phyloP scores from a whole-genome alignment of 2,329 filamentous ascomycete species.

The Aspergillus sergii region DNA sequence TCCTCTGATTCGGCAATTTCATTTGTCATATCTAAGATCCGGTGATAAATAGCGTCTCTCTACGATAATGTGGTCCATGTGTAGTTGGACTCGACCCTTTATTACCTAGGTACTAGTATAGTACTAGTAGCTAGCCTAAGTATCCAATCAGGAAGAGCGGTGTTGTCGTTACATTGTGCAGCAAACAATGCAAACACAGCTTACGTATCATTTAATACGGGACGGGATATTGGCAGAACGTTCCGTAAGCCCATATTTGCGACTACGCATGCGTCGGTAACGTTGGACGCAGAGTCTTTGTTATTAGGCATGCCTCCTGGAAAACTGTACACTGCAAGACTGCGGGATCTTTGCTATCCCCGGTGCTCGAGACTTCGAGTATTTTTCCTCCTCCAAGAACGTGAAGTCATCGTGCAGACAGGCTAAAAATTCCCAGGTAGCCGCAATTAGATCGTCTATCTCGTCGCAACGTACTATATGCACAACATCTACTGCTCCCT shows the following conservation, averaged over 20 bases:
- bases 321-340: constrained; percentile 22
- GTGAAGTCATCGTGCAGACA: constrained; percentile 4
- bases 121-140: background rate
- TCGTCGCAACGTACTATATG: constrained; percentile 8
- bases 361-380: constrained; percentile 24
- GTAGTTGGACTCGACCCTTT: background rate
- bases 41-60: background rate
- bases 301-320: constrained; percentile 26
- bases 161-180: background rate
- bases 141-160: background rate
- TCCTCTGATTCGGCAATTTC: background rate
- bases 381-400: constrained; percentile 4
- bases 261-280: background rate
- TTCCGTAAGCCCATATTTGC: background rate
- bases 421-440: constrained; percentile 18
- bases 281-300: background rate
- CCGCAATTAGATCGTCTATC: constrained; percentile 9
- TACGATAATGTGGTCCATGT: background rate
- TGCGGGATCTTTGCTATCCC: constrained; percentile 20
- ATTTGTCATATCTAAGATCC: background rate
- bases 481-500: background rate
- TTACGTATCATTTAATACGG: background rate
- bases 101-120: background rate
- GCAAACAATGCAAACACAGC: constrained; percentile 37
- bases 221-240: background rate